Evolutionary conservation across 257 asterid species (phyloP).

Genomic region (Oldenlandia corymbosa): DNA sequence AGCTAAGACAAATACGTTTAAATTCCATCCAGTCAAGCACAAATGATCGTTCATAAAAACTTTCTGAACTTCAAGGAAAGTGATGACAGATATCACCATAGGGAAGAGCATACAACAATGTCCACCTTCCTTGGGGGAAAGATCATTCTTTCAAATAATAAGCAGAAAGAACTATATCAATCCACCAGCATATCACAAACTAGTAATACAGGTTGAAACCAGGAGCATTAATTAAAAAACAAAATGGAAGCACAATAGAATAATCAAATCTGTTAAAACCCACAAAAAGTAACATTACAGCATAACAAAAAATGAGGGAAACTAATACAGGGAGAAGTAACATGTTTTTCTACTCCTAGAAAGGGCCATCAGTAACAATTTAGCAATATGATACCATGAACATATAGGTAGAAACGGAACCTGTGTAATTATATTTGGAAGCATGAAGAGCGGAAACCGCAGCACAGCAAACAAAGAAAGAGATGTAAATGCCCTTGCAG

Average conservation of each 20-base stretch:
- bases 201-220: no score
- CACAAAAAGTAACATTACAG: no score
- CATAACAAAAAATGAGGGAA: background rate
- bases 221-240: no score
- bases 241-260: background rate
- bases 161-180: background rate
- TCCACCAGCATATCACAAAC: background rate
- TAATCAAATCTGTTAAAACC: no score
- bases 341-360: background rate
- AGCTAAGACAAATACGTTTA: background rate
- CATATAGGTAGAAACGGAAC: slow-evolving; percentile 25
- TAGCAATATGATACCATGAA: background rate
- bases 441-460: slow-evolving; percentile 89
- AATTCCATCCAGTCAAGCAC: background rate
- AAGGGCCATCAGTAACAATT: background rate
- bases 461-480: slow-evolving; percentile 87
- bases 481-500: slow-evolving; percentile 95
- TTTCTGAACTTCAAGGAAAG: background rate
- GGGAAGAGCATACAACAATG: background rate
- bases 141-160: background rate
- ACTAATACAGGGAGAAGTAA: background rate
- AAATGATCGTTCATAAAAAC: background rate
- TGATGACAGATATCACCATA: background rate
- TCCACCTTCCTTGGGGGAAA: background rate
- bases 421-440: slow-evolving; percentile 88